A percentile compares a stretch with the other conserved stretches of the same genome.
Evolutionary conservation across 2,329 filamentous ascomycete genomes (phyloP).

Genomic region (Phialophora tarda): DNA sequence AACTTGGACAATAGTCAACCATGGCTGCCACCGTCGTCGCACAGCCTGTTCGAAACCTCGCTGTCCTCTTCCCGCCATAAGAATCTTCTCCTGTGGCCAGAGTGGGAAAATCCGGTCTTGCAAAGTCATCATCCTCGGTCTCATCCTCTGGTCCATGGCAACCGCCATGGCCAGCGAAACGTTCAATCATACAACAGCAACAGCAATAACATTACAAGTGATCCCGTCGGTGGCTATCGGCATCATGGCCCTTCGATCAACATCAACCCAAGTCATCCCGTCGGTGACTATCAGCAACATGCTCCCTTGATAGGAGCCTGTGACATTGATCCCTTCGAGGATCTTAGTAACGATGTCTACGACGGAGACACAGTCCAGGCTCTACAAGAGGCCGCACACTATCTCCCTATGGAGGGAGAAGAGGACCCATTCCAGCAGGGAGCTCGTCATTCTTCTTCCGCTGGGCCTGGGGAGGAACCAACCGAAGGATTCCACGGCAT

Average conservation of each 20-base stretch:
- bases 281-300: constrained; percentile 8
- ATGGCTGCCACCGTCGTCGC: constrained; percentile 27
- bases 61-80: constrained; percentile 34
- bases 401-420: background rate
- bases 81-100: constrained; percentile 23
- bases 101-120: constrained; percentile 29
- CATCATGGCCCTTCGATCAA: constrained; percentile 13
- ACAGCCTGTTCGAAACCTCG: constrained; percentile 14
- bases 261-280: constrained; percentile 11
- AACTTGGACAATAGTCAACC: constrained; percentile 36
- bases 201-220: background rate
- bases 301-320: constrained; percentile 10
- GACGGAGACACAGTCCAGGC: constrained; percentile 11
- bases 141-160: constrained; percentile 33
- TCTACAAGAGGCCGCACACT: constrained; percentile 8
- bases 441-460: background rate
- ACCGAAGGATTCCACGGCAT: constrained; percentile 2
- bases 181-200: constrained; percentile 28
- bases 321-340: constrained; percentile 13
- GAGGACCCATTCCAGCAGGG: background rate
- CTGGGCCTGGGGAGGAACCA: constrained; percentile 7
- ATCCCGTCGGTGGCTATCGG: constrained; percentile 3
- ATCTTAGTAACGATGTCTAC: constrained; percentile 16
- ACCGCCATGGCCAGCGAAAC: constrained; percentile 32
- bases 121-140: constrained; percentile 28